These are phyloP conservation scores for Phylloporus sp. DNA, from an alignment of 768 basidiomycete species.

Conservation along the genomic window DNA sequence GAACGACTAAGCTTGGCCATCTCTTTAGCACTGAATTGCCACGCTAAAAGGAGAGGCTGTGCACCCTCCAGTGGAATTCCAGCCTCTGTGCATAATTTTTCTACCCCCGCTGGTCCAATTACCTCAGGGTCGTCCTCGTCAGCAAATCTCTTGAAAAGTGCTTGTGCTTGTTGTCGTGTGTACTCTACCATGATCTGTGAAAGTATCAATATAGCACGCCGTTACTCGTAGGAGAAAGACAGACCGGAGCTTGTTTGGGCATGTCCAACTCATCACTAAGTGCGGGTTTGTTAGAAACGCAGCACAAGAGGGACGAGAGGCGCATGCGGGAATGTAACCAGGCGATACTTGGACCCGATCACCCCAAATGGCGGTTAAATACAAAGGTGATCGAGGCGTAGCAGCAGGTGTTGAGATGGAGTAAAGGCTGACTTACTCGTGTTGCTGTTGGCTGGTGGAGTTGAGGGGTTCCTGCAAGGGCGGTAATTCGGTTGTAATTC, in stretches of 20 bases:
- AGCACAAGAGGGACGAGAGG: conserved; percentile 60
- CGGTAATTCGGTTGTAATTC: conserved; percentile 13
- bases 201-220: background rate
- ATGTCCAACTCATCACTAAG: conserved; percentile 47
- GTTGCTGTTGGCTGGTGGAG: conserved; percentile 21
- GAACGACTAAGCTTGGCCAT: conserved; percentile 68
- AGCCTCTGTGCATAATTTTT: conserved; percentile 64
- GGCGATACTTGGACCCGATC: conserved; percentile 22
- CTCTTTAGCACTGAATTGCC: conserved; percentile 68
- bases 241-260: conserved; percentile 29
- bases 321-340: conserved; percentile 47
- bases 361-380: conserved; percentile 16
- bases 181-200: conserved; percentile 36
- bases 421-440: conserved; percentile 30
- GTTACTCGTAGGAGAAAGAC: conserved; percentile 13
- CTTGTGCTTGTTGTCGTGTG: conserved; percentile 44
- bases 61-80: conserved; percentile 72
- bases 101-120: conserved; percentile 73
- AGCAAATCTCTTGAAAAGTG: conserved; percentile 61
- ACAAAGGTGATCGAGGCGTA: conserved; percentile 10
- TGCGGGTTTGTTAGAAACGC: conserved; percentile 51
- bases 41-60: conserved; percentile 67
- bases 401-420: conserved; percentile 13
- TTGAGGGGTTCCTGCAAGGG: conserved; percentile 24
- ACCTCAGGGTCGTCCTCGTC: conserved; percentile 45